Percentiles rank a stretch among this genome's conserved stretches.
Conservation (phyloP, 495 filamentous ascomycete species). For the Alectoria sarmentosa region DNA sequence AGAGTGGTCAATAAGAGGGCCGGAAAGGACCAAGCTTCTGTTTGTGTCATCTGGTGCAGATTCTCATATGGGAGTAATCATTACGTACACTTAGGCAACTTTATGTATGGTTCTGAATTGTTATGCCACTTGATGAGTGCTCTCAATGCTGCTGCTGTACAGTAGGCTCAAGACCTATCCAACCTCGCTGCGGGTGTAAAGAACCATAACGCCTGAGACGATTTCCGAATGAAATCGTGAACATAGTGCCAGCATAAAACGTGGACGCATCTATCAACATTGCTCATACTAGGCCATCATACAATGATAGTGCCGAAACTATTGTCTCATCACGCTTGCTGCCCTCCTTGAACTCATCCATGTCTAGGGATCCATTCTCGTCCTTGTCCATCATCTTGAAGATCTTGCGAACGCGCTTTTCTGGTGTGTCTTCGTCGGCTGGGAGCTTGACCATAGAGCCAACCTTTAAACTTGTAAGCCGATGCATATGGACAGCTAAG, state of each 20-base stretch:
- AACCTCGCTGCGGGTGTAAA: neutral
- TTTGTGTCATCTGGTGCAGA: no score
- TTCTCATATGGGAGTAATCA: neutral
- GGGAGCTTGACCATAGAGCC: conserved; percentile 99
- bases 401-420: conserved; percentile 97
- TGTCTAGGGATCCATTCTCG: conserved; percentile 87
- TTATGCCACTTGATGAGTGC: neutral
- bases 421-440: conserved; percentile 96
- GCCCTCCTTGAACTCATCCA: conserved; percentile 98
- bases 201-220: conserved; percentile 8
- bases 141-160: neutral
- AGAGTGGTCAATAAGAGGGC: no score
- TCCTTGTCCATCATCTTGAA: conserved; percentile 99
- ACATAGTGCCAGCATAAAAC: neutral
- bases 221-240: neutral
- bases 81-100: neutral
- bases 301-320: conserved; percentile 90
- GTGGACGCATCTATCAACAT: neutral
- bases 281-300: conserved; percentile 79
- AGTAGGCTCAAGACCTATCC: neutral
- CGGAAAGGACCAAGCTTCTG: no score
- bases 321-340: conserved; percentile 99
- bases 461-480: conserved; percentile 49
- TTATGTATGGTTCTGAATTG: neutral
- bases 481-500: neutral